These are phyloP conservation scores for Hemerocallis citrina DNA, from an alignment of 106 monocot genomes.

Conservation along the genomic window DNA sequence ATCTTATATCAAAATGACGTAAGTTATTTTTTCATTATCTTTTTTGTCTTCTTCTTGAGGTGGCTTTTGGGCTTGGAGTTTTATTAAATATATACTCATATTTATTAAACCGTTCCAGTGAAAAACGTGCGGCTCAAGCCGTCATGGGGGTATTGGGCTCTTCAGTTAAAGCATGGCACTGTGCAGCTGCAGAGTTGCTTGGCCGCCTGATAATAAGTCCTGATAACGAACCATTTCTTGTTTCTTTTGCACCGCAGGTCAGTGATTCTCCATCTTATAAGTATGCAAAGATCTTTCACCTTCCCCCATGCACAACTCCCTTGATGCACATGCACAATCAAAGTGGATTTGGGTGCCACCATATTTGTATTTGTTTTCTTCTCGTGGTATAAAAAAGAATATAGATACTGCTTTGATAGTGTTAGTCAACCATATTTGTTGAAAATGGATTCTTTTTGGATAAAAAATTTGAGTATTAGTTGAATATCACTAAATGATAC, in stretches of 20 bases:
- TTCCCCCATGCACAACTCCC: too few relatives aligned
- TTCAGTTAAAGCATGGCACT: constrained; percentile 87
- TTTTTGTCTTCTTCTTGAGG: not conserved
- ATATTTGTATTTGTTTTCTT: too few relatives aligned
- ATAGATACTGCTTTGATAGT: too few relatives aligned
- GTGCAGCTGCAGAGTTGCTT: constrained; percentile 90
- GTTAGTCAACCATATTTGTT: too few relatives aligned
- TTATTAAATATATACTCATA: not conserved
- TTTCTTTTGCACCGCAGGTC: constrained; percentile 78
- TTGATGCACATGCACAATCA: too few relatives aligned
- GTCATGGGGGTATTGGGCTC: constrained; percentile 84
- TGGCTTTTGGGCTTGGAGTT: not conserved
- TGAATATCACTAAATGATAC: too few relatives aligned
- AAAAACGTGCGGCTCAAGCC: constrained; percentile 79
- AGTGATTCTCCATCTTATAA: not conserved
- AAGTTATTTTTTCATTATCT: constrained; percentile 14
- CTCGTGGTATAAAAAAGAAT: too few relatives aligned
- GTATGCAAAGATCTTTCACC: too few relatives aligned
- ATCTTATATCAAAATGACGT: constrained; percentile 94
- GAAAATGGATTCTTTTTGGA: too few relatives aligned
- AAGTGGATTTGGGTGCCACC: too few relatives aligned
- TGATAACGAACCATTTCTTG: constrained; percentile 95
- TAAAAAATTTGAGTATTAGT: too few relatives aligned
- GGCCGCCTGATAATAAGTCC: constrained; percentile 94
- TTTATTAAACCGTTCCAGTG: constrained; percentile 29